phyloP scores from a whole-genome alignment of 2,329 filamentous ascomycete genomes.

The Cladophialophora psammophila region DNA sequence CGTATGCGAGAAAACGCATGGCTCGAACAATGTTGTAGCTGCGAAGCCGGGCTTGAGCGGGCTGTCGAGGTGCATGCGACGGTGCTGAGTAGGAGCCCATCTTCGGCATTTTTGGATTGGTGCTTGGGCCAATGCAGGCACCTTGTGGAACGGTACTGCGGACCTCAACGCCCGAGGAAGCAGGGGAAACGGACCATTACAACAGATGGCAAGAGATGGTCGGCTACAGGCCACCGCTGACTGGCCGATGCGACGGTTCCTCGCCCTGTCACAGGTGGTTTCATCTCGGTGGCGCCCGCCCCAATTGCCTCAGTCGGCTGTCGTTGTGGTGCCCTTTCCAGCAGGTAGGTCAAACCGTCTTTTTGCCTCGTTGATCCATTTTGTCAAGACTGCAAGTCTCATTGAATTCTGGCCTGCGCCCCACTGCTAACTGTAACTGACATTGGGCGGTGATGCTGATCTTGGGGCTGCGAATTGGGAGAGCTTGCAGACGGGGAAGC shows the following conservation, averaged over 20 bases:
- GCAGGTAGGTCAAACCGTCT: constrained; percentile 17
- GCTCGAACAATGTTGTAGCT: constrained; percentile 26
- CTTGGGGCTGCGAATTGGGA: constrained; percentile 38
- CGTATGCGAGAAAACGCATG: constrained; percentile 29
- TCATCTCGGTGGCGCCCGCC: constrained; percentile 29
- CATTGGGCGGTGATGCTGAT: constrained; percentile 36
- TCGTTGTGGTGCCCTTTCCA: constrained; percentile 15
- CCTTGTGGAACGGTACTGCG: constrained; percentile 30
- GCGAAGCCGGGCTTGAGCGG: constrained; percentile 13
- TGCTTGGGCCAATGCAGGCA: constrained; percentile 32
- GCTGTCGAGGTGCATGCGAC: constrained; percentile 25
- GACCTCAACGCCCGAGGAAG: constrained; percentile 32
- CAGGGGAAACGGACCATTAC: constrained; percentile 32
- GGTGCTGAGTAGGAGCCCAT: constrained; percentile 29
- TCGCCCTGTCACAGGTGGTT: constrained; percentile 34
- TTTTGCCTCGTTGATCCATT: constrained; percentile 24
- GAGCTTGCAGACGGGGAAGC: constrained; percentile 27
- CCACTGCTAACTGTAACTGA: constrained; percentile 26
- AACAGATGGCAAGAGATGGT: constrained; percentile 31
- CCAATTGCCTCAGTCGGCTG: constrained; percentile 25
- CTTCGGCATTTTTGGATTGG: constrained; percentile 30
- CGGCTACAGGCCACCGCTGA: constrained; percentile 32
- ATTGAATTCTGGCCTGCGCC: constrained; percentile 19
- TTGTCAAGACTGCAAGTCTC: constrained; percentile 16
- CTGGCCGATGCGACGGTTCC: constrained; percentile 23